phyloP scores from a whole-genome alignment of 371 early-diverging fungal species.

The Lichtheimia corymbifera region DNA sequence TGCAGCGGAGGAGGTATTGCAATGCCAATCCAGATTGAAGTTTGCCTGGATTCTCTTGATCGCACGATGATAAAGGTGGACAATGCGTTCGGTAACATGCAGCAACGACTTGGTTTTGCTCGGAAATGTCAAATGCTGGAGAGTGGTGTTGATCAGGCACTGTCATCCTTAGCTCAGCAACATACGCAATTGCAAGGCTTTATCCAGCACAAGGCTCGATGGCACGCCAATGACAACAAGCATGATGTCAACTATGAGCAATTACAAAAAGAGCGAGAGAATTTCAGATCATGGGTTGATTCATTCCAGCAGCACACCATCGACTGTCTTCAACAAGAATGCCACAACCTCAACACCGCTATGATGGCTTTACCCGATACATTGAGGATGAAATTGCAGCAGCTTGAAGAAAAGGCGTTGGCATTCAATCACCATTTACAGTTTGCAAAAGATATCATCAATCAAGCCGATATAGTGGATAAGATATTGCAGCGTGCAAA shows the following conservation, averaged over 20 bases:
- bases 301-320: background rate
- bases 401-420: background rate
- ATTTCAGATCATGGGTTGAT: background rate
- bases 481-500: slow-evolving; percentile 19
- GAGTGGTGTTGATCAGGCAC: slow-evolving; percentile 16
- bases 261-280: too few species aligned
- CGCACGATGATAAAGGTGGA: slow-evolving; percentile 18
- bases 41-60: slow-evolving; percentile 32
- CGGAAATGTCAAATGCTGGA: slow-evolving; percentile 8
- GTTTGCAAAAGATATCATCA: slow-evolving; percentile 28
- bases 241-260: background rate
- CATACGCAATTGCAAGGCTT: slow-evolving; percentile 27
- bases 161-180: slow-evolving; percentile 16
- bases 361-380: background rate
- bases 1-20: background rate
- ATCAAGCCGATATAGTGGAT: slow-evolving; percentile 22
- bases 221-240: slow-evolving; percentile 23
- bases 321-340: background rate
- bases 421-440: slow-evolving; percentile 6
- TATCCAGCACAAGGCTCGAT: slow-evolving; percentile 40
- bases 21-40: slow-evolving; percentile 34
- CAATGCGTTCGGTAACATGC: slow-evolving; percentile 27
- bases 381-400: background rate
- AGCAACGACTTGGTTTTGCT: slow-evolving; percentile 25
- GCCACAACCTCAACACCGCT: too few species aligned